Base-by-base conservation (phyloP, 2,329 filamentous ascomycete species). In the Exophiala phaeomuriformis region DNA sequence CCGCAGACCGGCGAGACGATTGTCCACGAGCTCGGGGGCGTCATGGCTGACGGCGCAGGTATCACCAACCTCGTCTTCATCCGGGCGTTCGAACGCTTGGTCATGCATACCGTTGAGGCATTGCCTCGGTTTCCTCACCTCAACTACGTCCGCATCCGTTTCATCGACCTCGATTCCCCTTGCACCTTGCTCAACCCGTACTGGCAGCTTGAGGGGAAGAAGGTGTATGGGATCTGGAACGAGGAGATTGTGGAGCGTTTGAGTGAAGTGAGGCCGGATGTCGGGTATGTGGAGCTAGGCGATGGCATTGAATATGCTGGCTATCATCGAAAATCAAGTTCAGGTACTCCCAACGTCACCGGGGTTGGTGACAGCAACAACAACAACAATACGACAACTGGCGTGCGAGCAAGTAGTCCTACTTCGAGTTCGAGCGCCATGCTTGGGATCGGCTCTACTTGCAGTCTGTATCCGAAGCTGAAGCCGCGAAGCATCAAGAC, bases 11-110 rank as follows among this genome's bases (percentile, higher is more conserved):
- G 61, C 35, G 58, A 63, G 32, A 47, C 52, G 6, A 29, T 57
- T 5, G 52, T 49, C 7, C 55, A 58, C 32, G 57, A 63, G 44
- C 36, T 61, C 19, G 61, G 61, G 9, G 60, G 60, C 10, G 60
- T 68, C 71, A 58, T 83, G 75, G 72, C 82, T 57, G 83, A 86
- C 60, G 83, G 82, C 2, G 84, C 83, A 1, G 84, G 84, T 0
- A 85, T 88, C 55, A 83, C 82, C 19, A 84, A 88, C 62, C 79
- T 84, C 72, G 75, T 80, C 31, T 90, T 89, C 59, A 88, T 89
- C 61, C 73, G 77, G 28, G 79, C 83, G 0, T 89, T 89, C 61
- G 85, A 88, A 68, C 75, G 77, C 53, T 72, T 89, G 7, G 82
- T 89, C 2, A 60, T 86, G 2, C 76, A 80, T 1, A 83, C 79